Base-by-base conservation (phyloP, 495 filamentous ascomycete species). In the Collariella sp. region DNA sequence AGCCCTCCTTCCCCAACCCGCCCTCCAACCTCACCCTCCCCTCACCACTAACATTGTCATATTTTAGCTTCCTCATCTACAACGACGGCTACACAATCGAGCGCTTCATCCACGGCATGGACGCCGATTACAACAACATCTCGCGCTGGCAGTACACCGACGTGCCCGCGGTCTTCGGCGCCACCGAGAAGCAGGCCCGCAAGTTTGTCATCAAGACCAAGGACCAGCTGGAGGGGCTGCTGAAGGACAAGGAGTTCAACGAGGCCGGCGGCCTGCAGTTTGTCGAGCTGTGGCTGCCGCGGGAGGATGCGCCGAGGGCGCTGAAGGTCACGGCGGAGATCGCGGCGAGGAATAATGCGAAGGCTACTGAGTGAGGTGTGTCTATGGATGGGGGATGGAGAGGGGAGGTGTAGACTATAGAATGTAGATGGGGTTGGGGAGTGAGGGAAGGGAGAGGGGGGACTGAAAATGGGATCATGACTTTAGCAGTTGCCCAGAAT, bases 251-350 rank as follows among this genome's bases (percentile, higher is more conserved):
- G 54, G 72, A 79, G 22, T 95, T 95, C 65, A 77, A 74, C 45
- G 66, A 65, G 49, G 64, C 73, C 24, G 61, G 65, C 22, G 69
- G 59, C 35, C 42, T 76, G 46, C 68, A 91, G 72, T 78, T 96
- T 67, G 90, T 95, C 23, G 91, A 96, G 71, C 50, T 95, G 46
- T 88, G 89, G 64, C 91, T 95, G 81, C 83, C 83, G 16, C 84
- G 82, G 67, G 79, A 89, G 50, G 91, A 95, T 68, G 83, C 88
- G 22, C 90, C 89, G 0, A 66, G 75, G 43, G 83, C 78, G 18
- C 64, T 96, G 68, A 84, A 83, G 62, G 75, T 84, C 44, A 84
- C 87, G 24, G 86, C 89, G 5, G 76, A 80, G 64, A 77, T 77
- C 4, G 86, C 87, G 63, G 81, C 83, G 7, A 81, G 73, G 72